These are phyloP conservation scores for Helotiales sp. DNA, from an alignment of 2,329 filamentous ascomycete species.

Conservation along the genomic window DNA sequence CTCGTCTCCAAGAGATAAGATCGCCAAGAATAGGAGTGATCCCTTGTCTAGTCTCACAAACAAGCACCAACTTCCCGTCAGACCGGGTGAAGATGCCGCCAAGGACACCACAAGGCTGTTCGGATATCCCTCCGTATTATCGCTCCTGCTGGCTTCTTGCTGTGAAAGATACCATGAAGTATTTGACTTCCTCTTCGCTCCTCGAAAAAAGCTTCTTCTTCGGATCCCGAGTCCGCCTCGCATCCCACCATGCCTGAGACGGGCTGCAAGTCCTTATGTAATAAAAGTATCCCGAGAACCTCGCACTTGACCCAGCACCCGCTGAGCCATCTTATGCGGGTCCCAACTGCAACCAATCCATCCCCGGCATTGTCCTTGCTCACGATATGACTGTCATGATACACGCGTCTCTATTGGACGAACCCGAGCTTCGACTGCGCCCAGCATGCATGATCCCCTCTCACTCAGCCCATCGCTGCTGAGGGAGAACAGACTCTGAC, in stretches of 20 bases:
- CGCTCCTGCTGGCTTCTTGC: too few relatives aligned
- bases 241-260: background rate
- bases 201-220: background rate
- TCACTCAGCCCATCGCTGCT: background rate
- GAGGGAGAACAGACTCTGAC: background rate
- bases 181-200: background rate
- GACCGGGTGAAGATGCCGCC: background rate
- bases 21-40: slow-evolving; percentile 14
- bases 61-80: slow-evolving; percentile 10
- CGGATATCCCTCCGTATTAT: too few relatives aligned
- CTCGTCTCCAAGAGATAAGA: slow-evolving; percentile 12
- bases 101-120: too few relatives aligned
- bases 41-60: background rate
- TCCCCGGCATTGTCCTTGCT: slow-evolving; percentile 8
- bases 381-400: slow-evolving; percentile 7
- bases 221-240: background rate
- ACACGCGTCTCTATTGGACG: slow-evolving; percentile 15
- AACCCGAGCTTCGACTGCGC: background rate
- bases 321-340: slow-evolving; percentile 3
- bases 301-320: background rate
- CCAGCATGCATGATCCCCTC: background rate
- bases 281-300: background rate
- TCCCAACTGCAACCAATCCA: slow-evolving; percentile 3
- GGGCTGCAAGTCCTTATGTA: background rate
- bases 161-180: too few relatives aligned